Evolutionary conservation across 169 alveolate species (phyloP), one percentile per base, ranked within the genome.

Genomic region (Cryptosporidium canis): DNA sequence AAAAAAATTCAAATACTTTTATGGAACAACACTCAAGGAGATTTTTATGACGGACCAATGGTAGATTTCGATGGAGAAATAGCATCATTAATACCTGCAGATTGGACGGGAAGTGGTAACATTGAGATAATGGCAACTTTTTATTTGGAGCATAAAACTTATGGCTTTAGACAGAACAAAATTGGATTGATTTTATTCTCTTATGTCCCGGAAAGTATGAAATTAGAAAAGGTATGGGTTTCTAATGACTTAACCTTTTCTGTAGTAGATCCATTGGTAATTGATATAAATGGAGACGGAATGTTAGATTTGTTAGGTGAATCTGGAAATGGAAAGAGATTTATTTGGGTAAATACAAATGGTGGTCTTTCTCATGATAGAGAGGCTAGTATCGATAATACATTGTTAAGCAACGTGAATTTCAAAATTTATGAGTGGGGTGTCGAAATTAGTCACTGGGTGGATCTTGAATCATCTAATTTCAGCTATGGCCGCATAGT

Each of bases 241-340:
- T 43, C 77, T 18, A 70, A 66, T 0, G 67, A 82, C 12, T 56
- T 90, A 61, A 91, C 90, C 43, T 92, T 66, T 53, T 83, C 94
- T 6, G 83, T 91, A 27, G 92, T 94, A 45, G 93, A 94, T 48
- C 96, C 96, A 21, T 58, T 94, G 21, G 93, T 91, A 11, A 91
- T 93, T 61, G 96, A 94, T 77, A 92, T 94, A 21, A 93, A 94
- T 83, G 93, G 95, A 14, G 96, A 94, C 91, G 96, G 96, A 1
- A 31, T 61, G 68, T 91, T 91, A 5, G 96, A 94, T 90, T 37
- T 83, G 33, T 61, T 85, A 21, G 64, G 85, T 7, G 90, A 92
- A n/a, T 24, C 87, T 21, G 66, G 63, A 0, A 77, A 67, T 18
- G 85, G 83, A 37, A 83, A 65, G 39, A 63, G 94, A 3, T 92